These are phyloP conservation scores for Aspergillus ruber DNA, from an alignment of 2,329 filamentous ascomycete species.

Conservation along the genomic window DNA sequence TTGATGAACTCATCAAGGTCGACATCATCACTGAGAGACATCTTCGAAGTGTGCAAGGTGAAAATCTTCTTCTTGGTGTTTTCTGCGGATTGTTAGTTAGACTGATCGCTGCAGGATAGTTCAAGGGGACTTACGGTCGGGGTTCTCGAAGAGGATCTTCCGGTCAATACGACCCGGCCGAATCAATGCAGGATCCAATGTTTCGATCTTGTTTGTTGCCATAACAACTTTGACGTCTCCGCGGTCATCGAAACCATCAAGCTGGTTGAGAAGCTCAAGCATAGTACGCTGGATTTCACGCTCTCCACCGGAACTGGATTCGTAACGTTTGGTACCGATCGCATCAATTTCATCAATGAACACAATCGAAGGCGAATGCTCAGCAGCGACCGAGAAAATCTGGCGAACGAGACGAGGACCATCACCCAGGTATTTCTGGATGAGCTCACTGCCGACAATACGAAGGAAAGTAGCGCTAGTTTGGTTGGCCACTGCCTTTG, in stretches of 20 bases:
- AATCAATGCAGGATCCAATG: constrained; percentile 90
- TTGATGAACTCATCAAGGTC: constrained; percentile 97
- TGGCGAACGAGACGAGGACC: constrained; percentile 91
- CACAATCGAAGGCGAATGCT: constrained; percentile 93
- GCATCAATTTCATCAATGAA: constrained; percentile 99
- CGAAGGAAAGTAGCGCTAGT: constrained; percentile 98
- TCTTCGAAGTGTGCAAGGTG: constrained; percentile 95
- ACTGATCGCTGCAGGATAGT: not conserved
- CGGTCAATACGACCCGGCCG: constrained; percentile 96
- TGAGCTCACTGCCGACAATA: constrained; percentile 93
- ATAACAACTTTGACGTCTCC: constrained; percentile 99
- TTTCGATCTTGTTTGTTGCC: constrained; percentile 99
- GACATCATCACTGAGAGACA: constrained; percentile 94
- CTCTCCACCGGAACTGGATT: constrained; percentile 93
- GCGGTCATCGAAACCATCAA: constrained; percentile 97
- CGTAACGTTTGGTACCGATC: constrained; percentile 97
- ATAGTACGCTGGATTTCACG: constrained; percentile 97
- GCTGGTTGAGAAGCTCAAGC: constrained; percentile 95
- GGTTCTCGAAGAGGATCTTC: constrained; percentile 80
- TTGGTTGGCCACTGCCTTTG: constrained; percentile 96
- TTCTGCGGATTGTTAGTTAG: constrained; percentile 42
- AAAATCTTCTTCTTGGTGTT: constrained; percentile 98
- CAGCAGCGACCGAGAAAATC: constrained; percentile 81
- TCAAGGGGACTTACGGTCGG: constrained; percentile 50
- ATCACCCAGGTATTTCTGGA: constrained; percentile 97